Base-by-base conservation (phyloP, 495 filamentous ascomycete species). In the Aspergillus nidulans region DNA sequence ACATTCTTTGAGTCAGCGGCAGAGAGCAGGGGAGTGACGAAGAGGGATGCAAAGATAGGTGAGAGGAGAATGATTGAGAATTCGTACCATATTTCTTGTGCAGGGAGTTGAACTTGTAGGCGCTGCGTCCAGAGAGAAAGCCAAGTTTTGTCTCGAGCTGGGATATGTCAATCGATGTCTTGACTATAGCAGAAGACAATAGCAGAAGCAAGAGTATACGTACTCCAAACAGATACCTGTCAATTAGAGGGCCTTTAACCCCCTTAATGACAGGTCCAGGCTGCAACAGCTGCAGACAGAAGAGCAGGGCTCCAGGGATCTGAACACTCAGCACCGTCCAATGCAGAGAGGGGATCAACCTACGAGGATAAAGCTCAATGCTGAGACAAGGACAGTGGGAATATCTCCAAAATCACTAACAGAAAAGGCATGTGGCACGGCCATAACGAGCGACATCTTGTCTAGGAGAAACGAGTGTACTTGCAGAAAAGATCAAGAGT, bases 21-120 rank as follows among this genome's bases (percentile, higher is more conserved):
- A n/a, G n/a, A 13, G 30, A 34, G 30, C 30, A 13, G 26, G 26
- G 26, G 9, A n/a, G n/a, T n/a, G n/a, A n/a, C n/a, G n/a, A n/a
- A n/a, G n/a, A n/a, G n/a, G n/a, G n/a, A n/a, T n/a, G n/a, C n/a
- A n/a, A n/a, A n/a, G n/a, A n/a, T n/a, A n/a, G n/a, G n/a, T n/a
- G n/a, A n/a, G n/a, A n/a, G n/a, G n/a, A n/a, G n/a, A n/a, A n/a
- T n/a, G n/a, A n/a, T n/a, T n/a, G n/a, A n/a, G n/a, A n/a, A n/a
- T n/a, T n/a, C 34, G 6, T 48, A 63, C 61, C 63, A 42, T 65
- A 63, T n/a, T 49, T 53, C 40, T 52, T 9, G 32, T 65, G 60
- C n/a, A 65, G 50, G 13, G 49, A 30, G 12, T 65, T 49, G 46
- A 65, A 63, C 4, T 59, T 53, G 30, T 60, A 55, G 18, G 64